These are phyloP conservation scores for Closterium sp. DNA, from an alignment of 139 green algal species.

Conservation along the genomic window DNA sequence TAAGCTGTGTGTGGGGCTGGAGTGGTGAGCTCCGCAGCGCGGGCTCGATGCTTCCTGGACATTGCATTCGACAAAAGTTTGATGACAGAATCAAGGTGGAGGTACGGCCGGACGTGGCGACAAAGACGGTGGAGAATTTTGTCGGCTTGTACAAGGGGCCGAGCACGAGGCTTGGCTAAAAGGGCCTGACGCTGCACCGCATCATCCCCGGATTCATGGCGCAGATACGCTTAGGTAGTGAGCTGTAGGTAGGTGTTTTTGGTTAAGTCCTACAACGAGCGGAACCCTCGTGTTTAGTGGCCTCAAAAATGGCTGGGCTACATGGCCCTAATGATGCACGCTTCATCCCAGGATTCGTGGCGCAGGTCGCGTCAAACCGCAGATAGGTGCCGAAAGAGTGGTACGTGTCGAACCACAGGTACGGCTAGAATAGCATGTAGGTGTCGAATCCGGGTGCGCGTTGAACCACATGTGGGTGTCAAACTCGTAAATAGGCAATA, in stretches of 20 bases:
- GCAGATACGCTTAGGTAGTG: conserved; percentile 28
- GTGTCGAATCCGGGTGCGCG: no score
- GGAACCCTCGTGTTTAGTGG: no score
- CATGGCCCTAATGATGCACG: no score
- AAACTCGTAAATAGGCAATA: no score
- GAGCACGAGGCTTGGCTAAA: conserved; percentile 30
- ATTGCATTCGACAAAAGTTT: conserved; percentile 41
- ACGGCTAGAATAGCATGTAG: no score
- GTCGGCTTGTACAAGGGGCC: conserved; percentile 22
- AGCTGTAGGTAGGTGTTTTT: no score
- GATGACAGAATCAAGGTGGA: not conserved
- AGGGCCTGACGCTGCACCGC: conserved; percentile 53
- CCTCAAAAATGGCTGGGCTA: no score
- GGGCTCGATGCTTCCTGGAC: conserved; percentile 51
- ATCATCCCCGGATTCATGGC: conserved; percentile 57
- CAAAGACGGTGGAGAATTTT: conserved; percentile 56
- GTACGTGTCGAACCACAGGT: no score
- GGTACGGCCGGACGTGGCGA: conserved; percentile 2
- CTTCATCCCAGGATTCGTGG: no score
- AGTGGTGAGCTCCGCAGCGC: not conserved
- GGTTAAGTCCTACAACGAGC: no score
- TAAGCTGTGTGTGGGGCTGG: no score
- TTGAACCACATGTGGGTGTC: no score
- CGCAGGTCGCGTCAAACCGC: not conserved
- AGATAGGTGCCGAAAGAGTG: not conserved